Evolutionary conservation across 2,329 filamentous ascomycete species (phyloP).

Genomic region (Cercospora sesami): DNA sequence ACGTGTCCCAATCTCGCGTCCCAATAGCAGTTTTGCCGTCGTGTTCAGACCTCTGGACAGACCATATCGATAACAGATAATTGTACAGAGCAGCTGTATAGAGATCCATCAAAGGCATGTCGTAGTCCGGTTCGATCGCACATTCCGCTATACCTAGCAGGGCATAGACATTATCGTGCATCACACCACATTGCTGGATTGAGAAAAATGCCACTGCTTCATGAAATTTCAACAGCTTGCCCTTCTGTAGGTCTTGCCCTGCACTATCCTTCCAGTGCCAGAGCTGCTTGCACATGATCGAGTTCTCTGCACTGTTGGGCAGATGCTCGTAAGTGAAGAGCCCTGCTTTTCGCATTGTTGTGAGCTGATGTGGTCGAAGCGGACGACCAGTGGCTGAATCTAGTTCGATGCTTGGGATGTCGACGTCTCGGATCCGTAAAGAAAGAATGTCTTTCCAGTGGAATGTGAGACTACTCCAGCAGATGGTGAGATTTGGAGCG

Average conservation of each 20-base stretch:
- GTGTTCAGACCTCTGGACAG: background rate
- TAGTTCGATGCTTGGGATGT: constrained; percentile 4
- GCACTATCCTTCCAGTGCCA: constrained; percentile 16
- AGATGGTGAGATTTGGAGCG: constrained; percentile 4
- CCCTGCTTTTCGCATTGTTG: constrained; percentile 13
- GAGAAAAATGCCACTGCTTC: constrained; percentile 13
- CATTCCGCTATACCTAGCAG: constrained; percentile 16
- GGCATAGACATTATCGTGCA: constrained; percentile 16
- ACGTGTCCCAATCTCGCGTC: background rate
- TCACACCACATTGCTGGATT: constrained; percentile 2
- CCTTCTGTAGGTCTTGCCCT: constrained; percentile 1
- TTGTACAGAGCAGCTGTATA: constrained; percentile 9
- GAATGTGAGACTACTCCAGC: constrained; percentile 7
- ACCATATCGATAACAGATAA: constrained; percentile 9
- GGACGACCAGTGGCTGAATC: background rate
- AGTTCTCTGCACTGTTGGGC: constrained; percentile 8
- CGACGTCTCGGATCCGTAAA: background rate
- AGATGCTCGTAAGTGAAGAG: background rate
- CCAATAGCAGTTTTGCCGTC: background rate
- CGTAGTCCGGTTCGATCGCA: constrained; percentile 11
- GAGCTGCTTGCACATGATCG: constrained; percentile 14
- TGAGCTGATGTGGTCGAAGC: background rate
- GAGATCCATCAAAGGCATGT: constrained; percentile 17
- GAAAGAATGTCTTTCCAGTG: background rate
- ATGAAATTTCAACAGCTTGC: constrained; percentile 8